A percentile compares a stretch with the other conserved stretches of the same genome.
Evolutionary conservation across 805 yeast species (phyloP).

Genomic region (Debaryomyces castellii): DNA sequence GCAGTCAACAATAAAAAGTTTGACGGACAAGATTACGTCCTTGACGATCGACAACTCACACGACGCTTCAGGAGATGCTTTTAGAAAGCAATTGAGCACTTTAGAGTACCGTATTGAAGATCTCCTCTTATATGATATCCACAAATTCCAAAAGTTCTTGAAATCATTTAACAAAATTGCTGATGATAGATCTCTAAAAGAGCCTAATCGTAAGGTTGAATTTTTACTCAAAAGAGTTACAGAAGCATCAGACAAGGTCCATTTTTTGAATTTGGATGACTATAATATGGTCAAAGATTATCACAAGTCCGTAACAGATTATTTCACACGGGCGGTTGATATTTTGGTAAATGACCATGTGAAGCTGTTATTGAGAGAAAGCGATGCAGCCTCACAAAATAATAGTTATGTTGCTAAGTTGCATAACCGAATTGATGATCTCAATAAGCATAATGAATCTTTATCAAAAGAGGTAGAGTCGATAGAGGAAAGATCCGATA

Average conservation of each 20-base stretch:
- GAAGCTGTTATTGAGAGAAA: conserved; percentile 35
- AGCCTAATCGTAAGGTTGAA: conserved; percentile 53
- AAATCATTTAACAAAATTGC: conserved; percentile 52
- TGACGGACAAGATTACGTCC: conserved; percentile 38
- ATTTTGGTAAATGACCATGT: conserved; percentile 60
- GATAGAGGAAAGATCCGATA: conserved; percentile 8
- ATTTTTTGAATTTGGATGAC: conserved; percentile 17
- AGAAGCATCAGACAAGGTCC: conserved; percentile 10
- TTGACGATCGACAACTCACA: conserved; percentile 15
- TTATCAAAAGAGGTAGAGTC: conserved; percentile 15
- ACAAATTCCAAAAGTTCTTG: conserved; percentile 50
- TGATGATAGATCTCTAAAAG: conserved; percentile 58
- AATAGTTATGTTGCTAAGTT: conserved; percentile 22
- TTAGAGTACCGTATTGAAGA: conserved; percentile 45
- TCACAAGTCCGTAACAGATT: conserved; percentile 49
- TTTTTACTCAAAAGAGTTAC: conserved; percentile 1
- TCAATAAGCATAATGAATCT: conserved; percentile 21
- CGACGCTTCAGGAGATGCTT: conserved; percentile 4
- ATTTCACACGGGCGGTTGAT: conserved; percentile 59
- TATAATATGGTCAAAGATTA: conserved; percentile 26
- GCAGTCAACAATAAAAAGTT: conserved; percentile 33
- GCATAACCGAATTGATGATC: conserved; percentile 26
- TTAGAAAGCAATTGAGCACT: conserved; percentile 18
- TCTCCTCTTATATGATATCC: conserved; percentile 39
- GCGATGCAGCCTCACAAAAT: conserved; percentile 17